These are phyloP conservation scores for Penicillium fuscoglaucum DNA, from an alignment of 2,329 filamentous ascomycete genomes.

Conservation along the genomic window DNA sequence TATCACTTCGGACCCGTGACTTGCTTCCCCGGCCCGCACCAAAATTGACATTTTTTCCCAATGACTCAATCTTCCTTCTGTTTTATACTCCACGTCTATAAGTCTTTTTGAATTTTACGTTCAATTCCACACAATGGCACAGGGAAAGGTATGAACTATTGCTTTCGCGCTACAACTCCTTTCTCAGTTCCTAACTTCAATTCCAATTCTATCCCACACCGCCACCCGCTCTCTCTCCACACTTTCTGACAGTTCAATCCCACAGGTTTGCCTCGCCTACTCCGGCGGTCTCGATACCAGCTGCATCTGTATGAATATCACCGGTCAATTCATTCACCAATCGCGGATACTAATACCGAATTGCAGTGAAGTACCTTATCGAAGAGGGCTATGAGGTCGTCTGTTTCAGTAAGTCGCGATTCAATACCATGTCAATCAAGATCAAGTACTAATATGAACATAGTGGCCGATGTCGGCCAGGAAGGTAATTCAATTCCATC, in stretches of 20 bases:
- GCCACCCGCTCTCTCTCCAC: constrained; percentile 14
- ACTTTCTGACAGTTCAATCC: constrained; percentile 17
- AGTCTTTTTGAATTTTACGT: constrained; percentile 6
- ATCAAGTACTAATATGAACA: constrained; percentile 15
- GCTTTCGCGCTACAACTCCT: background rate
- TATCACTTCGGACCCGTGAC: constrained; percentile 28
- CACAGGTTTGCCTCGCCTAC: constrained; percentile 41
- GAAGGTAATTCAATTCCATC: constrained; percentile 45
- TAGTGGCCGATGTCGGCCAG: constrained; percentile 71
- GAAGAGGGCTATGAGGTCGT: constrained; percentile 60
- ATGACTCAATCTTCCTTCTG: constrained; percentile 25
- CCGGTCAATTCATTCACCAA: constrained; percentile 17
- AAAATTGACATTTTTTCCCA: constrained; percentile 22
- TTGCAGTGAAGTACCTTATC: constrained; percentile 46
- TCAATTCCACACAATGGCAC: constrained; percentile 26
- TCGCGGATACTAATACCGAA: constrained; percentile 20
- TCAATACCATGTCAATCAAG: background rate
- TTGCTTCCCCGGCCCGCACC: constrained; percentile 21
- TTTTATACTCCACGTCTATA: constrained; percentile 17
- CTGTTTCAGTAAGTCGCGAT: constrained; percentile 53
- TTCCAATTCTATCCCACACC: constrained; percentile 15
- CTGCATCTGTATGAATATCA: constrained; percentile 51
- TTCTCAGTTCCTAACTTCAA: background rate
- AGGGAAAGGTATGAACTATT: constrained; percentile 26
- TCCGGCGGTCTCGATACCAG: constrained; percentile 60